Conservation (phyloP, 2,329 filamentous ascomycete species). For the Aureobasidium sp. region DNA sequence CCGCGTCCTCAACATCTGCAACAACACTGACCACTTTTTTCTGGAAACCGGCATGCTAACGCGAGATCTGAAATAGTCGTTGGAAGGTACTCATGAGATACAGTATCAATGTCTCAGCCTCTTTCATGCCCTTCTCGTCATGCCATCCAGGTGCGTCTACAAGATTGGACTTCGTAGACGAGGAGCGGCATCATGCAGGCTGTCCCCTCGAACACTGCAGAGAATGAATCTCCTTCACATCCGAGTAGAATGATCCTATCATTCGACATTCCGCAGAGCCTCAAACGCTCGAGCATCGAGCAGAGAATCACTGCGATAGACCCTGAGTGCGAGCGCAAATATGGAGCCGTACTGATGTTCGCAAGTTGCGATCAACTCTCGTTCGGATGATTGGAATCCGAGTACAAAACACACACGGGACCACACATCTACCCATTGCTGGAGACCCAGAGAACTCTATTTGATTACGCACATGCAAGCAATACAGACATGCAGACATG, state of each 20-base stretch:
- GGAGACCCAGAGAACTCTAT: not conserved
- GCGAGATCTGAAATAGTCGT: not conserved
- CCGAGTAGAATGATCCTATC: not conserved
- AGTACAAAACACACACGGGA: not conserved
- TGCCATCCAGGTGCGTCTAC: not conserved
- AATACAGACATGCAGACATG: conserved; percentile 9
- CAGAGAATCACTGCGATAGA: not conserved
- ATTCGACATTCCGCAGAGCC: not conserved
- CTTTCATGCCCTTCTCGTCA: not conserved
- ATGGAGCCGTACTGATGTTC: not conserved
- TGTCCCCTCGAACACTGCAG: not conserved
- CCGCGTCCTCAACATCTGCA: not conserved
- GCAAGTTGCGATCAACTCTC: not conserved
- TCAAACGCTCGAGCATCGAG: not conserved
- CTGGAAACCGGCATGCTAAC: not conserved
- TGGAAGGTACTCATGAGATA: not conserved
- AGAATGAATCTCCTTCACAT: not conserved
- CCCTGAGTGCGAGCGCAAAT: not conserved
- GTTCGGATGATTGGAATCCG: not conserved
- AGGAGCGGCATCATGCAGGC: not conserved
- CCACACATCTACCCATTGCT: not conserved
- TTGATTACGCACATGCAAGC: conserved; percentile 4
- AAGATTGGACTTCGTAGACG: not conserved
- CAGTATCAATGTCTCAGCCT: conserved; percentile 6
- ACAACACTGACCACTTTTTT: not conserved